Percentiles rank a stretch among this genome's conserved stretches.
Conservation (phyloP, 202 grass and related monocot genomes). For the Eragrostis tef region DNA sequence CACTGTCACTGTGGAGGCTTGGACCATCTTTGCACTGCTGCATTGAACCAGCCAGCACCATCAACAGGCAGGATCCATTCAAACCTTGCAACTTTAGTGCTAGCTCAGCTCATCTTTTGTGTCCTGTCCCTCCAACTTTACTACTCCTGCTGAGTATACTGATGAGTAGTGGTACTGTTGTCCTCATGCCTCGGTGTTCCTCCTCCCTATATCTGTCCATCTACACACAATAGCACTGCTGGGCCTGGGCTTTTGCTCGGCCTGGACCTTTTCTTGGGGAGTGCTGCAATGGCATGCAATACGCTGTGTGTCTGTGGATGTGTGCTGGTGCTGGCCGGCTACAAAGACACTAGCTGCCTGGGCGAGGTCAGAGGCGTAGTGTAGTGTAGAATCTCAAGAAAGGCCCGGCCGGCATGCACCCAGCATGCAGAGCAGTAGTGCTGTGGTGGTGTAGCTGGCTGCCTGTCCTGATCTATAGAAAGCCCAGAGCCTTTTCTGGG, state of each 20-base stretch:
- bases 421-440: not conserved
- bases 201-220: not conserved
- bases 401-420: conserved; percentile 10
- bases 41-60: conserved; percentile 41
- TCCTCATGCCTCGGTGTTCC: not conserved
- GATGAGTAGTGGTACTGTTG: not conserved
- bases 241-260: conserved; percentile 1
- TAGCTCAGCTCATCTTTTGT: not conserved
- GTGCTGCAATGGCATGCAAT: not conserved
- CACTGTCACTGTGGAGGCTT: conserved; percentile 37
- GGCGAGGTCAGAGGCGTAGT: not conserved
- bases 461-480: conserved; percentile 48
- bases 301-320: not conserved
- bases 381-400: conserved; percentile 54
- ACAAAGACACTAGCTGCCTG: not conserved
- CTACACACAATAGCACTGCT: not conserved
- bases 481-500: conserved; percentile 46
- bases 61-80: conserved; percentile 3
- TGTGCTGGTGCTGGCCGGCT: conserved; percentile 29
- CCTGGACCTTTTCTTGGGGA: conserved; percentile 45
- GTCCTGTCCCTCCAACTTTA: conserved; percentile 6
- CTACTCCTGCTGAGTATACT: not conserved
- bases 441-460: not conserved
- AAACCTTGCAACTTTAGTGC: conserved; percentile 42
- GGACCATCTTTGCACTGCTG: conserved; percentile 7